These are phyloP conservation scores for Thielaviopsis punctulata DNA, from an alignment of 2,329 filamentous ascomycete species.

Conservation along the genomic window DNA sequence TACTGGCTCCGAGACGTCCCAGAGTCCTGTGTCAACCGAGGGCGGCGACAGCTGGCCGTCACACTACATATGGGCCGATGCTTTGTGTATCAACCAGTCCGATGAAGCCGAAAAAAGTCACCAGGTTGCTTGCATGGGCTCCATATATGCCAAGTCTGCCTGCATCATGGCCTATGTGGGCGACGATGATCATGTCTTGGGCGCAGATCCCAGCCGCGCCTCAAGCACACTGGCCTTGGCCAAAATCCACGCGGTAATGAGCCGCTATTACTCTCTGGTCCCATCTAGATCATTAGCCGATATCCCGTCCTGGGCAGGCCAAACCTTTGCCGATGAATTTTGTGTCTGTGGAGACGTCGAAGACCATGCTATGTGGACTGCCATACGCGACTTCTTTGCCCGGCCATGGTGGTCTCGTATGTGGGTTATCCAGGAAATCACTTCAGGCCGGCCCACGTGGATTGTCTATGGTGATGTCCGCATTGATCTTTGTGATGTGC, in stretches of 20 bases:
- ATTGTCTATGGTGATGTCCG: constrained; percentile 10
- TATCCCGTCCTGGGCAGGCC: constrained; percentile 10
- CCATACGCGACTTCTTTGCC: constrained; percentile 11
- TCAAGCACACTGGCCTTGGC: constrained; percentile 8
- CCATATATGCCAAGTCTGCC: constrained; percentile 15
- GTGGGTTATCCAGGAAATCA: constrained; percentile 12
- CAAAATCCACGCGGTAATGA: constrained; percentile 11
- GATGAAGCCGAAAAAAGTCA: constrained; percentile 15
- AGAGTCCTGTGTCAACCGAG: background rate
- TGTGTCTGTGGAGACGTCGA: constrained; percentile 11
- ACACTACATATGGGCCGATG: constrained; percentile 16
- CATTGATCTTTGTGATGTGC: constrained; percentile 8
- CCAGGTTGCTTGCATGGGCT: constrained; percentile 15
- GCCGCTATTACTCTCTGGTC: constrained; percentile 7
- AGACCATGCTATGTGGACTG: constrained; percentile 9
- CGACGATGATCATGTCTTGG: constrained; percentile 5
- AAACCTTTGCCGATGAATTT: constrained; percentile 11
- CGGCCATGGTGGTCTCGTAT: constrained; percentile 13
- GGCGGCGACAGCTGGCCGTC: constrained; percentile 9
- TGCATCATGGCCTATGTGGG: constrained; percentile 13
- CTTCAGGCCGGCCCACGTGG: constrained; percentile 10
- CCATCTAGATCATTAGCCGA: constrained; percentile 2
- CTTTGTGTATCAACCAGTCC: constrained; percentile 17
- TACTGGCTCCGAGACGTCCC: background rate
- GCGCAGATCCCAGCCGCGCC: background rate